Evolutionary conservation across 2,329 filamentous ascomycete species (phyloP), one percentile per base, ranked within the genome.

Genomic region (Calonectria pseudoturangicola): DNA sequence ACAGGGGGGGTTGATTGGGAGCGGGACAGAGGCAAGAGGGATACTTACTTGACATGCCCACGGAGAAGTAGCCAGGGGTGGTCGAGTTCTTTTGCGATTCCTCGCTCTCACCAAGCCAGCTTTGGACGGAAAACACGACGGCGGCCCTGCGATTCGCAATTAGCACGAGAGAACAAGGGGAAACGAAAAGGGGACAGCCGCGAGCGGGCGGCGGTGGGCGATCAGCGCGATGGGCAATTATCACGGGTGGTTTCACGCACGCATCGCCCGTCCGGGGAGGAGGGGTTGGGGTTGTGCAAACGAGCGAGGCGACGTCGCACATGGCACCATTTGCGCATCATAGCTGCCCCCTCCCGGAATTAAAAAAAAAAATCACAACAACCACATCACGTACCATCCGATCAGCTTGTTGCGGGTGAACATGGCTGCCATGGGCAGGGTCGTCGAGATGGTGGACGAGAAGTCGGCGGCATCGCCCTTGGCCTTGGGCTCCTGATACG

Each of bases 381-480:
- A 30, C 30, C 4, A 27, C 13, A 28, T 21, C 27, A 82, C 87
- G 73, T 84, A 91, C 90, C 91, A 93, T 81, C 91, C 91, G 71
- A 93, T 86, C 81, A 91, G 97, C 89, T 94, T 94, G 87, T 98
- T 98, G 78, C 95, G 91, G 79, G 94, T 97, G 83, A 98, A 97
- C 89, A 98, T 97, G 75, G 96, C 96, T 71, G 95, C 95, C 96
- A 98, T 98, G 72, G 96, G 96, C 82, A 98, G 88, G 43, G 96
- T 97, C 81, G 93, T 96, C 33, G 89, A 87, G 68, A 93, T 81
- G 33, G 89, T 95, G 85, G 93, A 93, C 66, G 91, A 88, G 84
- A 98, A 90, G 81, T 98, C 95, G 76, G 90, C 87, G 74, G 87
- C 80, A 25, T 91, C 89, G 80, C 89, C 90, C 80, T 92, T 92